Conservation (phyloP, 306 rosid genomes). For the Hippophae gyantsensis region DNA sequence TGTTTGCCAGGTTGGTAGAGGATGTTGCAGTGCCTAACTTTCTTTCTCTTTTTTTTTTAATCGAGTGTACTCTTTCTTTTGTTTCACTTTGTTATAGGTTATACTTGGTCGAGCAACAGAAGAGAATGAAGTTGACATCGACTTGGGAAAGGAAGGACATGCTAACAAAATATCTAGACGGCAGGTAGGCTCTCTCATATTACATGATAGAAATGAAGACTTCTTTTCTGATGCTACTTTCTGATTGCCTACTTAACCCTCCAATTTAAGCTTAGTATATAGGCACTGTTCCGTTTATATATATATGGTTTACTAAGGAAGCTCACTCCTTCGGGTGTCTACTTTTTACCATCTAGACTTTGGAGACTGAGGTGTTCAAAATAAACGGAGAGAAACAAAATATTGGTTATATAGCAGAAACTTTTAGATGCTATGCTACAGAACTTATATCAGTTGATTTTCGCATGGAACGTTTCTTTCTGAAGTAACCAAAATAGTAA, state of each 20-base stretch:
- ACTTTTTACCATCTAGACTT: neutral
- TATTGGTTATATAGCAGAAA: neutral
- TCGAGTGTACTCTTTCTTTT: conserved; percentile 9
- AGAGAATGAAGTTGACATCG: conserved; percentile 59
- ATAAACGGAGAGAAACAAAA: neutral
- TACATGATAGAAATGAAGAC: conserved; percentile 10
- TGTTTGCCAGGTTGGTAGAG: conserved; percentile 8
- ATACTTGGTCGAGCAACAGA: conserved; percentile 71
- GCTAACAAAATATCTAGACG: conserved; percentile 71
- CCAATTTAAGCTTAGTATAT: conserved; percentile 3
- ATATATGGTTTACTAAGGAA: conserved; percentile 2
- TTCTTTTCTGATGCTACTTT: conserved; percentile 7
- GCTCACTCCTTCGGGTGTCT: conserved; percentile 5
- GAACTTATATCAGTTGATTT: too few relatives aligned
- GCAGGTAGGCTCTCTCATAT: conserved; percentile 43
- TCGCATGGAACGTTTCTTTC: too few relatives aligned
- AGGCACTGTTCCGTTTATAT: neutral
- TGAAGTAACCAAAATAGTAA: too few relatives aligned
- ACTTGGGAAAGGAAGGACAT: conserved; percentile 59
- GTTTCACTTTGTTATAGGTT: conserved; percentile 38
- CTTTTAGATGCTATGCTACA: too few relatives aligned
- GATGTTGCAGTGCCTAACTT: neutral
- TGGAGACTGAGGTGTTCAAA: neutral
- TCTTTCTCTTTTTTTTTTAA: neutral
- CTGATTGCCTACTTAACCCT: conserved; percentile 9